These are phyloP conservation scores for Sugiyamaella floridensis DNA, from an alignment of 805 yeast species.

Conservation along the genomic window DNA sequence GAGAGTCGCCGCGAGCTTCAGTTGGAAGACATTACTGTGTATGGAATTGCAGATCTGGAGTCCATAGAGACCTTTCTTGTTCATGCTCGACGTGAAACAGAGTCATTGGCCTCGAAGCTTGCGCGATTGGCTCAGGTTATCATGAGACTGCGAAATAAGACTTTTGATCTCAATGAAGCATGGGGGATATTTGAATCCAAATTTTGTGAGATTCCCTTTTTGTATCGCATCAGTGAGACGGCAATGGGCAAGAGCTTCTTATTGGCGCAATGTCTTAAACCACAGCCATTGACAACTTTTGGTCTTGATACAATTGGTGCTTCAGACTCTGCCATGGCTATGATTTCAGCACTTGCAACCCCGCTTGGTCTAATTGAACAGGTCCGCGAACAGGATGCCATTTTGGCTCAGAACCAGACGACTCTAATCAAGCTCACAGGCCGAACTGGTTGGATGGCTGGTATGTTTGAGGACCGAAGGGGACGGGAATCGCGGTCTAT, in stretches of 20 bases:
- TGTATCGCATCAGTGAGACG: conserved; percentile 1
- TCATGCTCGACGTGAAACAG: conserved; percentile 21
- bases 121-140: conserved; percentile 8
- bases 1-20: conserved; percentile 21
- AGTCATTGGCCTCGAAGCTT: conserved; percentile 5
- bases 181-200: conserved; percentile 12
- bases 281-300: conserved; percentile 1
- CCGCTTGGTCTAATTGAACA: conserved; percentile 26
- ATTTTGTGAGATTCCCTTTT: conserved; percentile 10
- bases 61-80: conserved; percentile 19
- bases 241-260: conserved; percentile 7
- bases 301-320: conserved; percentile 1
- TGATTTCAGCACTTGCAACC: conserved; percentile 22
- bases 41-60: conserved; percentile 18
- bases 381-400: conserved; percentile 20
- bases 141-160: conserved; percentile 15
- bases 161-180: conserved; percentile 17
- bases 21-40: conserved; percentile 18
- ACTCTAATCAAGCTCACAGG: conserved; percentile 20
- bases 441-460: conserved; percentile 28
- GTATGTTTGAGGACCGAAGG: conserved; percentile 30
- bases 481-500: conserved; percentile 26
- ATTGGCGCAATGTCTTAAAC: conserved; percentile 4
- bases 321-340: conserved; percentile 15
- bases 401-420: conserved; percentile 20